Evolutionary conservation across 2,329 filamentous ascomycete species (phyloP), one percentile per base, ranked within the genome.

Genomic region (Claviceps sp.): DNA sequence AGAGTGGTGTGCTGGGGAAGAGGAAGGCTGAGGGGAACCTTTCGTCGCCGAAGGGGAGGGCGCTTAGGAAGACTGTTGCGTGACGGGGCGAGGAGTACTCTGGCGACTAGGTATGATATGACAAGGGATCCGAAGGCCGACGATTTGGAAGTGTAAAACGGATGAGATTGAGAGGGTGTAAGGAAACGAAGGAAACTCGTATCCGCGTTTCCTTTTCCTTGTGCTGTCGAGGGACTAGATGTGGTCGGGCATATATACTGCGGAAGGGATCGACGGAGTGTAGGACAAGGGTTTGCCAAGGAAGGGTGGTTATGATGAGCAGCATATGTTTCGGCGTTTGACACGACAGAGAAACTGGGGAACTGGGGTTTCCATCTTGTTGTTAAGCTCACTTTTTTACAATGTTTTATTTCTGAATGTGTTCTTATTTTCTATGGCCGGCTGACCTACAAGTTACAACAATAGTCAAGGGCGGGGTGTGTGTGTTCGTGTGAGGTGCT

Each of bases 21-120:
- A 73, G 86, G 55, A 90, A 89, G 67, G 84, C 84, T 47, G 85
- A 87, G 70, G 79, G 78, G 59, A 70, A 71, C 17, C 59, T 70
- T 14, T 57, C 62, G 29, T 67, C 65, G 11, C 66, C 66, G 9
- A 70, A 69, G 54, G 59, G 67, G 17, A 62, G 67, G 46, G 61
- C 61, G 13, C 55, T 68, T 52, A 69, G 68, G 61, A 65, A 34
- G 29, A 34, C 29, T 34, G 29, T 34, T 11, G 29, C 29, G 8
- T 34, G 29, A 34, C 4, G 9, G 29, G 29, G 9, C 11, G 29
- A 34, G 29, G 9, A 34, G 29, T 9, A 29, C 8, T 29, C 26
- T 29, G 26, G 26, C 8, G 26, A 29, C 26, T 29, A 29, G 8
- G 8, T 61, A 34, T 68, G 58, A 34, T 8, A 4, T 7, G 23